These are phyloP conservation scores for Friedmanniomyces endolithicus DNA, from an alignment of 495 filamentous ascomycete species.

Conservation along the genomic window DNA sequence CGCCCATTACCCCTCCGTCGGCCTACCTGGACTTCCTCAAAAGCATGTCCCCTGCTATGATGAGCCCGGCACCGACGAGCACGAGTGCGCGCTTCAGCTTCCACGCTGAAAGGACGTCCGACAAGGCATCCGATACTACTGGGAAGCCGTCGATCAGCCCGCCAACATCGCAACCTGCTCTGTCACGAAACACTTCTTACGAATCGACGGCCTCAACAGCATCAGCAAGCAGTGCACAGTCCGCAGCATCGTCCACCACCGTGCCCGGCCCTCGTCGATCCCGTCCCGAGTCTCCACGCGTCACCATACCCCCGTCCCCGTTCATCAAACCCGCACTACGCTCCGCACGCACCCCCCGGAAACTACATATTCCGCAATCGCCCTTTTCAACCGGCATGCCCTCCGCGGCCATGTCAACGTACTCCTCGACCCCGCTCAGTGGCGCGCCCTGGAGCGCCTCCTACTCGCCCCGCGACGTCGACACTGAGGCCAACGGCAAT, in stretches of 20 bases:
- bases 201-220: constrained; percentile 13
- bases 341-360: constrained; percentile 43
- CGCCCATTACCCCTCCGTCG: constrained; percentile 81
- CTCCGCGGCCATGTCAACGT: constrained; percentile 22
- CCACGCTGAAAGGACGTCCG: constrained; percentile 27
- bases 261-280: constrained; percentile 11
- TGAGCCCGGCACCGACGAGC: constrained; percentile 30
- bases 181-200: constrained; percentile 19
- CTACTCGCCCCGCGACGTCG: constrained; percentile 48
- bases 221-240: constrained; percentile 16
- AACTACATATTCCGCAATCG: constrained; percentile 48
- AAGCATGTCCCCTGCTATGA: constrained; percentile 55
- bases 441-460: constrained; percentile 28
- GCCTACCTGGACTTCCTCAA: constrained; percentile 91
- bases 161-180: constrained; percentile 18
- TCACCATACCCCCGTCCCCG: constrained; percentile 32
- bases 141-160: constrained; percentile 19
- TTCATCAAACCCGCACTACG: constrained; percentile 37
- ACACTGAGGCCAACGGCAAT: constrained; percentile 42
- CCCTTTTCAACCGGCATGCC: constrained; percentile 42
- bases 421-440: constrained; percentile 12
- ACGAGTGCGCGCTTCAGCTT: constrained; percentile 30
- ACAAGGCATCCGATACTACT: constrained; percentile 17
- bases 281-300: constrained; percentile 18
- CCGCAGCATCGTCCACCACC: constrained; percentile 15